Evolutionary conservation across 129 eudicot species (phyloP).

Genomic region (Gnaphalium uliginosum): DNA sequence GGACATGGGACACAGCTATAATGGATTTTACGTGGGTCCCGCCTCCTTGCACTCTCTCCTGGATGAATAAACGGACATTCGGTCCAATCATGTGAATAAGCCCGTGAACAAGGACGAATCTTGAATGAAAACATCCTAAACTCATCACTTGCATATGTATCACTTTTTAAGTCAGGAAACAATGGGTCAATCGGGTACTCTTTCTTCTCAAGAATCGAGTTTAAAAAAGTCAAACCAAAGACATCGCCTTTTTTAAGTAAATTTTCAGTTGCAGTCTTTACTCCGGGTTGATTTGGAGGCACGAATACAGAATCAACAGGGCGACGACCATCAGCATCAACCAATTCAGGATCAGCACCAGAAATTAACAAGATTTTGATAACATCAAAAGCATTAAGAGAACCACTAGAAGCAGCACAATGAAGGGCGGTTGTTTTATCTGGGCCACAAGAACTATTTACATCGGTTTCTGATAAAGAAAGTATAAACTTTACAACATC

Average conservation of each 20-base stretch:
- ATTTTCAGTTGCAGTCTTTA: slow-evolving; percentile 24
- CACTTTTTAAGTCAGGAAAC: slow-evolving; percentile 34
- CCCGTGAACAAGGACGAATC: slow-evolving; percentile 49
- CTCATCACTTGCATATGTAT: slow-evolving; percentile 40
- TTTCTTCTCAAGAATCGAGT: slow-evolving; percentile 26
- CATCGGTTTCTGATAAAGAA: slow-evolving; percentile 28
- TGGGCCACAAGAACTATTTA: slow-evolving; percentile 26
- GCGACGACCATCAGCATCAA: slow-evolving; percentile 34
- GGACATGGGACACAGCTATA: slow-evolving; percentile 52
- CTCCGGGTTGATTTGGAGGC: slow-evolving; percentile 20
- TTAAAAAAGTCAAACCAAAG: slow-evolving; percentile 9
- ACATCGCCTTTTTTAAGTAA: slow-evolving; percentile 17
- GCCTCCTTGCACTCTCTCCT: slow-evolving; percentile 44
- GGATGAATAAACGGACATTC: slow-evolving; percentile 55
- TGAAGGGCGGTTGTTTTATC: slow-evolving; percentile 44
- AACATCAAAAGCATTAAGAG: slow-evolving; percentile 37
- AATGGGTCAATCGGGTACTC: slow-evolving; percentile 43
- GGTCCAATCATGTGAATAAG: slow-evolving; percentile 54
- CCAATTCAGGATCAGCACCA: slow-evolving; percentile 38
- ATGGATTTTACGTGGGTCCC: slow-evolving; percentile 45
- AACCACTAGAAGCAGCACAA: slow-evolving; percentile 42
- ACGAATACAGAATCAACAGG: slow-evolving; percentile 36
- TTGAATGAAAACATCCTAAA: slow-evolving; percentile 48
- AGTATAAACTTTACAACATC: slow-evolving; percentile 40
- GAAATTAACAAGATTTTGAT: slow-evolving; percentile 30